Evolutionary conservation across 106 monocot species (phyloP), one percentile per base, ranked within the genome.

Genomic region (Dioscorea alata): DNA sequence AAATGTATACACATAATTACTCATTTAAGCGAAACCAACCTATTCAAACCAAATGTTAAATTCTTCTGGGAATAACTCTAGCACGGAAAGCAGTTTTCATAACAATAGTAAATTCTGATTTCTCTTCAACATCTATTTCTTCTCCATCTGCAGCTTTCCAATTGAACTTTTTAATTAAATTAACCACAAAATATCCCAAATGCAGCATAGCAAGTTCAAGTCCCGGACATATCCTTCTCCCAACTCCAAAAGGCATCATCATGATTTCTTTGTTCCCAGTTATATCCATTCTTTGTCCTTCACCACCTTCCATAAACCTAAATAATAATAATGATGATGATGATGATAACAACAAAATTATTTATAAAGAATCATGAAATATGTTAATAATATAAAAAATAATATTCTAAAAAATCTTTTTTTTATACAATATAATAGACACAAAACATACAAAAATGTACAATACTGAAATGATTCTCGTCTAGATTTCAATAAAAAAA

Each of bases 161-260:
- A 33, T 85, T 74, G 59, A 85, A 81, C 67, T 77, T 77, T 51
- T 63, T 58, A 22, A 85, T 74, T 50, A 85, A 71, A 68, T 78
- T 77, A 0, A 81, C 85, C 20, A 78, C 74, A 19, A 85, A 81
- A 51, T 80, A 85, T 62, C 81, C 85, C 15, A 85, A 57, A 49
- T 85, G 85, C 25, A 85, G 51, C 62, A 85, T 65, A 6, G 71
- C 85, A 5, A 85, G 67, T 25, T 53, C 75, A 6, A 81, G 17
- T 15, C 74, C 74, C 0, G 74, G 66, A 32, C 74, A 74, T 22
- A 67, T 59, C 57, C 74, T 74, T 59, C 50, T 66, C 28, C 74
- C 74, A 19, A 25, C 74, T 48, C 74, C 74, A 22, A 74, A 74
- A 2, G 74, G 78, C 78, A 83, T 78, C 78, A 83, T 83, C 71